Evolutionary conservation across 441 rosid genomes (phyloP).

Genomic region (Cnidoscolus chayamansa): DNA sequence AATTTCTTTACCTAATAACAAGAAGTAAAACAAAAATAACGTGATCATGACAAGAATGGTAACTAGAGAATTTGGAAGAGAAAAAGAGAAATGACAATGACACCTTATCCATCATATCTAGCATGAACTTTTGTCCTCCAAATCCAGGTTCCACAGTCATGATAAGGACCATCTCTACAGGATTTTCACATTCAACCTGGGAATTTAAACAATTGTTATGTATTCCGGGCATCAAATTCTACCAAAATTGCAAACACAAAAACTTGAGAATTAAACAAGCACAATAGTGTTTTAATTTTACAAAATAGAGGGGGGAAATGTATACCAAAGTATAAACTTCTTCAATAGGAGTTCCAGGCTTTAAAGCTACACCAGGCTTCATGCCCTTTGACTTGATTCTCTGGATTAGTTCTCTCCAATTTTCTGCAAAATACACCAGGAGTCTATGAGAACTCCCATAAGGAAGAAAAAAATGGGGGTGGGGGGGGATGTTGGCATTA

Average conservation of each 20-base stretch:
- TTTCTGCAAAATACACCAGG: constrained; percentile 42
- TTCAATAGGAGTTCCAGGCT: constrained; percentile 81
- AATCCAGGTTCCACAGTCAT: constrained; percentile 97
- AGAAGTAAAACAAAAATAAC: constrained; percentile 7
- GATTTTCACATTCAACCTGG: constrained; percentile 64
- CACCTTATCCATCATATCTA: constrained; percentile 81
- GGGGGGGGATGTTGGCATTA: not conserved
- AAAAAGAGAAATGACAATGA: constrained; percentile 1
- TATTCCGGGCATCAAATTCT: not conserved
- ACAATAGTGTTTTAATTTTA: not conserved
- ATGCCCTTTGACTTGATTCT: constrained; percentile 74
- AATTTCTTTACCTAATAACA: constrained; percentile 51
- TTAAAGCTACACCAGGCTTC: constrained; percentile 81
- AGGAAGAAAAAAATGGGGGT: not conserved
- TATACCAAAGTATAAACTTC: constrained; percentile 80
- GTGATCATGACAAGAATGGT: not conserved
- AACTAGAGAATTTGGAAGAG: not conserved
- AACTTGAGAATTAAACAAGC: not conserved
- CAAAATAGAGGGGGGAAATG: not conserved
- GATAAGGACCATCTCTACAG: constrained; percentile 92
- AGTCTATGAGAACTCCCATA: constrained; percentile 12
- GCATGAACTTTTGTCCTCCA: constrained; percentile 96
- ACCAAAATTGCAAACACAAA: not conserved
- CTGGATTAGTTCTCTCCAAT: constrained; percentile 71
- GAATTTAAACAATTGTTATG: not conserved